These are phyloP conservation scores for Pythium guiyangense DNA, from an alignment of 352 stramenopile species.

Conservation along the genomic window DNA sequence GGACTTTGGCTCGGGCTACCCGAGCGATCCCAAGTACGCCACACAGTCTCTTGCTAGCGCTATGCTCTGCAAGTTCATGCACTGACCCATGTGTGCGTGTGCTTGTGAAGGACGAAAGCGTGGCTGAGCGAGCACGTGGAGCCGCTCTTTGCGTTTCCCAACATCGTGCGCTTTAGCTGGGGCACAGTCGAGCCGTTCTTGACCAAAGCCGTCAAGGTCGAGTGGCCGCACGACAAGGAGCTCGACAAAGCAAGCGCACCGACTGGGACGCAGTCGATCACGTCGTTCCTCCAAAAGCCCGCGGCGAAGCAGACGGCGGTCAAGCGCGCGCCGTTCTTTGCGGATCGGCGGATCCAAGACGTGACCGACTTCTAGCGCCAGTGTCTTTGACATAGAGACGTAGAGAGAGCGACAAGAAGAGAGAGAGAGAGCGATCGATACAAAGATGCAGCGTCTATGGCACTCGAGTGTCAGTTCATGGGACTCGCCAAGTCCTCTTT, in stretches of 20 bases:
- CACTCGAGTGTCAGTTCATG: background rate
- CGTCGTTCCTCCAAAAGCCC: conserved; percentile 61
- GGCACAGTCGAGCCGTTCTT: conserved; percentile 66
- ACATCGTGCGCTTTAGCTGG: conserved; percentile 93
- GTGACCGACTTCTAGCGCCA: conserved; percentile 56
- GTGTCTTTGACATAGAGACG: background rate
- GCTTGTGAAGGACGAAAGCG: conserved; percentile 53
- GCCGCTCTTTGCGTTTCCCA: conserved; percentile 88
- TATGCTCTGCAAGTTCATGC: too few relatives aligned
- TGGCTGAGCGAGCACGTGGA: conserved; percentile 89
- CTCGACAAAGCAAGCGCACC: conserved; percentile 57
- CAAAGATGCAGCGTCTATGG: background rate
- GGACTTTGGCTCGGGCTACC: conserved; percentile 89
- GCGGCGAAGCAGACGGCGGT: conserved; percentile 13
- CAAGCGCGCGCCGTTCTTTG: conserved; percentile 47
- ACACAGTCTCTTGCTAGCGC: too few relatives aligned
- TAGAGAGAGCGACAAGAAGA: background rate
- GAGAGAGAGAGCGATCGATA: background rate
- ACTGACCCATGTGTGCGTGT: background rate
- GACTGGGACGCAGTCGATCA: conserved; percentile 70
- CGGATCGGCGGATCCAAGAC: conserved; percentile 46
- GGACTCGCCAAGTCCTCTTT: background rate
- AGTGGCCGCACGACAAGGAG: conserved; percentile 68
- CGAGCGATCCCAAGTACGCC: conserved; percentile 87
- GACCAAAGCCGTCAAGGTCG: conserved; percentile 47